These are phyloP conservation scores for Aspergillus piperis DNA, from an alignment of 2,329 filamentous ascomycete species.

Conservation along the genomic window DNA sequence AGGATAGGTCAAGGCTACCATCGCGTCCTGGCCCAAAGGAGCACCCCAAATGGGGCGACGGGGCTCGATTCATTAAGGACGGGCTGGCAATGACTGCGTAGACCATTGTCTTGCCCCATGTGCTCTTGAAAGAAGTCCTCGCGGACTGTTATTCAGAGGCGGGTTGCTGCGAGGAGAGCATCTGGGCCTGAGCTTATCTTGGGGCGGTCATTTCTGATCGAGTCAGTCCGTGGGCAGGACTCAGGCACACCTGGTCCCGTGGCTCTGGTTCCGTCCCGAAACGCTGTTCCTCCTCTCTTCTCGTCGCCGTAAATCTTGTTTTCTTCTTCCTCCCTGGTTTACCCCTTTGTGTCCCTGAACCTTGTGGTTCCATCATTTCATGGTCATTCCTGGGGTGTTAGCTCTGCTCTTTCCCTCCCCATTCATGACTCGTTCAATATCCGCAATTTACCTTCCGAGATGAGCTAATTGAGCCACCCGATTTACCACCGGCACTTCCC, in stretches of 20 bases:
- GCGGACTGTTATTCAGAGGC: neutral
- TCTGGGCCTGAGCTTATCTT: neutral
- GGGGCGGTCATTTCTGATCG: conserved; percentile 1
- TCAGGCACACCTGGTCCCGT: conserved; percentile 22
- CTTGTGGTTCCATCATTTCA: neutral
- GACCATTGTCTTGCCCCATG: neutral
- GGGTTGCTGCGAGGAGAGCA: neutral
- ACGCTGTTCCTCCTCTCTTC: conserved; percentile 14
- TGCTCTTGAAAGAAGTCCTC: neutral
- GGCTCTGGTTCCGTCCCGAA: conserved; percentile 27
- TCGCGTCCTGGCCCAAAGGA: neutral
- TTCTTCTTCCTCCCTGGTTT: conserved; percentile 1
- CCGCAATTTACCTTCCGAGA: neutral
- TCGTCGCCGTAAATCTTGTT: conserved; percentile 7
- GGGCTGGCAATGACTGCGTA: neutral
- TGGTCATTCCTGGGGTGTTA: neutral
- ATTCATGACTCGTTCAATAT: neutral
- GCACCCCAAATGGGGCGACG: neutral
- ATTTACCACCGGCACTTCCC: neutral
- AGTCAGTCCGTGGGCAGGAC: conserved; percentile 6
- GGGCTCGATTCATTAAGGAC: neutral
- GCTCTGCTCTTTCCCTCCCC: neutral
- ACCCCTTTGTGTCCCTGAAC: neutral
- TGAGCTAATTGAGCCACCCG: neutral
- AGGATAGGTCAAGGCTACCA: neutral